Base-by-base conservation (phyloP, 257 asterid genomes). In the Nicotiana otophora region DNA sequence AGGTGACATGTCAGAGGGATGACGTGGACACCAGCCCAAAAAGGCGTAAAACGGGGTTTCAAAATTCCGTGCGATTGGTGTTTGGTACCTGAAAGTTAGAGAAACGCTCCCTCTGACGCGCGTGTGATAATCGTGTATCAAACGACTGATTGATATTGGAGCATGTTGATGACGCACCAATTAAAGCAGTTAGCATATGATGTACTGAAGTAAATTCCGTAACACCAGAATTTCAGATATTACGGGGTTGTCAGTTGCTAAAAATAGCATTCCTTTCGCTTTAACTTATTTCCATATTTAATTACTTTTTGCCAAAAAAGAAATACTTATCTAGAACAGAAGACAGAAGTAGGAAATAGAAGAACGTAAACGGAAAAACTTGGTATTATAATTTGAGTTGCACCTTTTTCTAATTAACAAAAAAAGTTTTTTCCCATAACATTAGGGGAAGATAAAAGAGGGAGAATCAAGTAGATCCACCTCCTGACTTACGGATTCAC, bases 31-130 rank as follows among this genome's bases (percentile, higher is more conserved):
- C 26, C 62, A 67, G n/a, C 77, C 63, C 57, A 20, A 48, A 69
- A 51, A 19, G 57, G 55, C 26, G 10, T 28, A 68, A 67, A 80
- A 79, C 80, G 84, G 82, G 74, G 80, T 55, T 19, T 51, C 53
- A 20, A n/a, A 67, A 81, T 72, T 61, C 78, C 48, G 54, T 33
- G 80, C 28, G 5, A 63, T 67, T 57, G 66, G 74, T 80, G 61
- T 64, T 82, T 7, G 76, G 84, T 80, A 75, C 85, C 90, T 74
- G 34, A 83, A 77, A 83, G 84, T 85, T 77, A 10, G 86, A 72
- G 88, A 68, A 82, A 53, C 15, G 66, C 2, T 23, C 15, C 28
- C 2, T 48, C 62, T 26, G 11, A 2, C 11, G 17, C 15, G 14
- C 5, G 23, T 72, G 2, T 46, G 4, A 12, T 12, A 7, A 46